These are phyloP conservation scores for Durusdinium trenchii DNA, from an alignment of 73 alveolate species.

Conservation along the genomic window DNA sequence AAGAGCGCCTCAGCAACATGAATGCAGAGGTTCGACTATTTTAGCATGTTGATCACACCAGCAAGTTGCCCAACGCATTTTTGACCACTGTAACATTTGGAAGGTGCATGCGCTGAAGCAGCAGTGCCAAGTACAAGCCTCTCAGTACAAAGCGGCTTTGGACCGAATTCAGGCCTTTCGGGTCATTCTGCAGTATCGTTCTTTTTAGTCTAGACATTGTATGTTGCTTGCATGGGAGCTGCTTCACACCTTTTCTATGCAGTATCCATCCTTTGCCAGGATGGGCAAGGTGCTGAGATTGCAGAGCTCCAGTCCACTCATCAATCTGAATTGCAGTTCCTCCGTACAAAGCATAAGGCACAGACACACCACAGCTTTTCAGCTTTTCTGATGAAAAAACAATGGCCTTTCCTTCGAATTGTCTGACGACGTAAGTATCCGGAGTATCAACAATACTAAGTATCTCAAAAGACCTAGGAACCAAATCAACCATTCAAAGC, in stretches of 20 bases:
- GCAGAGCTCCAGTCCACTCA: constrained; percentile 38
- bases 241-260: too few relatives aligned
- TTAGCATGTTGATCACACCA: background rate
- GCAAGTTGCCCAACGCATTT: background rate
- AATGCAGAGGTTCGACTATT: constrained; percentile 23
- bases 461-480: too few relatives aligned
- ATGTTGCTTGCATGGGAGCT: background rate
- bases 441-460: too few relatives aligned
- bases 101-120: constrained; percentile 82
- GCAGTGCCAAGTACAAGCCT: constrained; percentile 92
- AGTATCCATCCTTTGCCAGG: background rate
- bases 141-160: constrained; percentile 89
- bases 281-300: constrained; percentile 66
- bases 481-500: too few relatives aligned
- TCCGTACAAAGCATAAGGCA: constrained; percentile 59
- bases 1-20: constrained; percentile 93
- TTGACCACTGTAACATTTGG: background rate
- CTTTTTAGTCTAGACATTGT: background rate
- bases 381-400: too few relatives aligned
- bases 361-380: background rate
- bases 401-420: too few relatives aligned
- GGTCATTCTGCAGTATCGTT: background rate
- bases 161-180: constrained; percentile 61
- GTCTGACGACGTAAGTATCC: too few relatives aligned
- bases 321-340: constrained; percentile 11